Evolutionary conservation across 257 asterid species (phyloP).

Genomic region (Solanum sejunctum): DNA sequence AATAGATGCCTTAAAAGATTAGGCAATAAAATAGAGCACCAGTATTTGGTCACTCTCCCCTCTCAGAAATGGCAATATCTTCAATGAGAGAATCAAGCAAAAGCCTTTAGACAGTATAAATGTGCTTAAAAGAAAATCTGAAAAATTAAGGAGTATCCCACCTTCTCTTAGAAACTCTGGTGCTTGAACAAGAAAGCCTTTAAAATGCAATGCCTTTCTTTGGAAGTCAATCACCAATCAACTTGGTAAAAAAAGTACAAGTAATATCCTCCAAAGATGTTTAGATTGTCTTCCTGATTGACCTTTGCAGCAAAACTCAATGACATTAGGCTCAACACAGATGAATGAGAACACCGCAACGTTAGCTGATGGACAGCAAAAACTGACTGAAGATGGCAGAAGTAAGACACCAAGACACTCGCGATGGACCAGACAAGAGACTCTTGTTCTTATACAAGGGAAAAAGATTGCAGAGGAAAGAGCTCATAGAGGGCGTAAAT

Average conservation of each 20-base stretch:
- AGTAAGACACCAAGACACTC: conserved; percentile 48
- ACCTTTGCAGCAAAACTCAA: not conserved
- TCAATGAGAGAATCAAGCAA: not conserved
- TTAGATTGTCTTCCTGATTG: not conserved
- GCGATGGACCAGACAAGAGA: conserved; percentile 69
- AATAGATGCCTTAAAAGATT: not conserved
- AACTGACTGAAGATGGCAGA: conserved; percentile 15
- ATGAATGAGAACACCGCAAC: not conserved
- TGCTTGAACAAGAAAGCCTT: not conserved
- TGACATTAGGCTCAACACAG: not conserved
- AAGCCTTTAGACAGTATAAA: not conserved
- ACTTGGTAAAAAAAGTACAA: not conserved
- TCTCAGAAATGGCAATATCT: not conserved
- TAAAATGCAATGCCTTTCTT: not conserved
- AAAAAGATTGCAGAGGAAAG: conserved; percentile 49
- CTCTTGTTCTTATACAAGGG: conserved; percentile 54
- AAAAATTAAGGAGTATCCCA: not conserved
- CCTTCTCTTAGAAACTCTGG: not conserved
- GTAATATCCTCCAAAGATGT: not conserved
- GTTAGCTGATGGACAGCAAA: not conserved
- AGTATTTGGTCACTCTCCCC: not conserved
- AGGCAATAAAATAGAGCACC: not conserved
- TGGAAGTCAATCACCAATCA: not conserved
- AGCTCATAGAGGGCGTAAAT: conserved; percentile 27
- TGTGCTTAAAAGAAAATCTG: not conserved